Evolutionary conservation across 441 rosid species (phyloP), one percentile per base, ranked within the genome.

Genomic region (Omphalea diandra): DNA sequence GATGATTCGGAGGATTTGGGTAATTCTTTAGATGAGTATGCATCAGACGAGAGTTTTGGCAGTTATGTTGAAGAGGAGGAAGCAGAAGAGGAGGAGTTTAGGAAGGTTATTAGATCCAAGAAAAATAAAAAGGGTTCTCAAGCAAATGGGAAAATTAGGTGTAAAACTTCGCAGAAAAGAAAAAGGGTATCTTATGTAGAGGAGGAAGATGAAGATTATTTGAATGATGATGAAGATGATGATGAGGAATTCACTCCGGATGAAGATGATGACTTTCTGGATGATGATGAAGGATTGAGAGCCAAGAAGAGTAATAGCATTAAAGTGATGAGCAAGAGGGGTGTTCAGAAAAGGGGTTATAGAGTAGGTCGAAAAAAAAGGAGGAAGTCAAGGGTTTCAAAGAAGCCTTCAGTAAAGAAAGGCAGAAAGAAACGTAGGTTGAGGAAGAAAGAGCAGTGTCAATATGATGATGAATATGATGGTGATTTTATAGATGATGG

Each of bases 171-270:
- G 32, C 76, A 68, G 71, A 94, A 89, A 79, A 85, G 87, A 70
- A 85, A 82, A 49, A 76, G 82, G 71, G 85, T 71, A 53, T 80
- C 80, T 8, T 73, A 63, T 65, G 86, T 80, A 31, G 84, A 81
- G 4, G 88, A 88, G 2, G 89, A 85, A 20, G 93, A 85, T 27
- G 87, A 67, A 35, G 83, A 79, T 32, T 73, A 69, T 36, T 82
- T 66, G 1, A 78, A 86, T 1, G 96, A 87, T 0, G 85, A 80
- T 0, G 85, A 83, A 1, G 89, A 83, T 0, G 82, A 77, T 20
- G 79, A 75, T 8, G 97, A 86, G 43, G 98, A 93, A 71, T 90
- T 84, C 68, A 83, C 87, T 3, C 83, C 77, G 7, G 93, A 89
- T 53, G 93, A 85, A 40, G 89, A 91, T 54, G 80, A 75, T 49